phyloP scores from a whole-genome alignment of 2,329 filamentous ascomycete genomes.

The Daldinia sp. region DNA sequence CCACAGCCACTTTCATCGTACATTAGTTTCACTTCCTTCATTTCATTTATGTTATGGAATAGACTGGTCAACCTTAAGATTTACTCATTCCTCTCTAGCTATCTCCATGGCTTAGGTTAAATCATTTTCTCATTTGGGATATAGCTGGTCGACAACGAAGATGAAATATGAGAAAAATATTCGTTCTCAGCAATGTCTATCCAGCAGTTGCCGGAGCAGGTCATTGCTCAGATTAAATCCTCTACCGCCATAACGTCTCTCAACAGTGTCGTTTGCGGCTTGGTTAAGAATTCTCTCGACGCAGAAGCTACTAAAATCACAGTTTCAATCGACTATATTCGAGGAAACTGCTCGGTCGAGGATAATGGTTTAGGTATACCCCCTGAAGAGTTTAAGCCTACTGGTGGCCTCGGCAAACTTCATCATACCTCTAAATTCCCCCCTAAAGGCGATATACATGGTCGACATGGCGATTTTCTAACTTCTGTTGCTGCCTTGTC shows the following conservation, averaged over 20 bases:
- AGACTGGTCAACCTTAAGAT: neutral
- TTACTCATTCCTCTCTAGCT: neutral
- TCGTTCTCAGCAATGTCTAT: conserved; percentile 67
- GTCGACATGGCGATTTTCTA: conserved; percentile 79
- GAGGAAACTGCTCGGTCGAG: conserved; percentile 82
- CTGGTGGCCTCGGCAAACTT: conserved; percentile 77
- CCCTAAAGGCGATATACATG: conserved; percentile 64
- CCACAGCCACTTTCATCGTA: neutral
- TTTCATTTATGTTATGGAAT: neutral
- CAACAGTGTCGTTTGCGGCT: conserved; percentile 75
- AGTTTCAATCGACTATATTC: conserved; percentile 78
- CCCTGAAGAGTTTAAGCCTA: conserved; percentile 76
- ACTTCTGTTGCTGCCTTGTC: conserved; percentile 82
- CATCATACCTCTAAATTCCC: conserved; percentile 83
- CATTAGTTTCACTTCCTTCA: neutral
- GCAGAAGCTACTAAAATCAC: conserved; percentile 76
- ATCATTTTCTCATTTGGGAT: neutral
- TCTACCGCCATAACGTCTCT: conserved; percentile 83
- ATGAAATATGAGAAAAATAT: conserved; percentile 25
- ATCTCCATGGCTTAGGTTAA: neutral
- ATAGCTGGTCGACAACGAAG: conserved; percentile 14
- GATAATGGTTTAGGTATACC: conserved; percentile 87
- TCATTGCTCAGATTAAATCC: conserved; percentile 84
- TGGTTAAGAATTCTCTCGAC: conserved; percentile 88
- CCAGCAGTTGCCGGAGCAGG: conserved; percentile 75